Conservation (phyloP, 495 filamentous ascomycete genomes). For the Daldinia caldariorum region DNA sequence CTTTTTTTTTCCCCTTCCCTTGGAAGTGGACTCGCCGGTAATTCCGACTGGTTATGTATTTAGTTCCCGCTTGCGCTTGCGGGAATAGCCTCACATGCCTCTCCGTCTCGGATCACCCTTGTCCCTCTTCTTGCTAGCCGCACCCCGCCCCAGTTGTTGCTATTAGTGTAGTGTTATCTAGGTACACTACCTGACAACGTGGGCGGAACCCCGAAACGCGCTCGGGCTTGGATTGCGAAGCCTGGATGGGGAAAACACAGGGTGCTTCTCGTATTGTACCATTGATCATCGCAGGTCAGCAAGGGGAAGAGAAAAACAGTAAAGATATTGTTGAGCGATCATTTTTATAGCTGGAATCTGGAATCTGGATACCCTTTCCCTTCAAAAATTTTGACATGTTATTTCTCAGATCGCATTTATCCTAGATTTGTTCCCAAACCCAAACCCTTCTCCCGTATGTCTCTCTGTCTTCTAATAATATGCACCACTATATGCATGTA, state of each 20-base stretch:
- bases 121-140: background rate
- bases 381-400: background rate
- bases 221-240: background rate
- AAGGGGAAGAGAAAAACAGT: background rate
- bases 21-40: background rate
- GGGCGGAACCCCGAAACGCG: background rate
- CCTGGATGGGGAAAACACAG: background rate
- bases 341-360: conserved; percentile 6
- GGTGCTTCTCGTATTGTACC: background rate
- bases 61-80: background rate
- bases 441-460: background rate
- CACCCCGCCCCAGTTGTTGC: background rate
- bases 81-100: conserved; percentile 20
- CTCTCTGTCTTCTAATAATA: background rate
- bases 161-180: too few relatives aligned
- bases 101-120: background rate
- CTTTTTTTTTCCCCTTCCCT: background rate
- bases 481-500: background rate
- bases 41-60: background rate
- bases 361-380: conserved; percentile 12
- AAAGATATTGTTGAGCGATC: conserved; percentile 7
- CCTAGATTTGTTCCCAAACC: conserved; percentile 3
- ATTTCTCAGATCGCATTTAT: conserved; percentile 4
- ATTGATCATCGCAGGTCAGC: conserved; percentile 2
- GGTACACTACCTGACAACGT: background rate